These are phyloP conservation scores for Pseudozyma pruni DNA, from an alignment of 1,284 basidiomycete genomes.

Conservation along the genomic window DNA sequence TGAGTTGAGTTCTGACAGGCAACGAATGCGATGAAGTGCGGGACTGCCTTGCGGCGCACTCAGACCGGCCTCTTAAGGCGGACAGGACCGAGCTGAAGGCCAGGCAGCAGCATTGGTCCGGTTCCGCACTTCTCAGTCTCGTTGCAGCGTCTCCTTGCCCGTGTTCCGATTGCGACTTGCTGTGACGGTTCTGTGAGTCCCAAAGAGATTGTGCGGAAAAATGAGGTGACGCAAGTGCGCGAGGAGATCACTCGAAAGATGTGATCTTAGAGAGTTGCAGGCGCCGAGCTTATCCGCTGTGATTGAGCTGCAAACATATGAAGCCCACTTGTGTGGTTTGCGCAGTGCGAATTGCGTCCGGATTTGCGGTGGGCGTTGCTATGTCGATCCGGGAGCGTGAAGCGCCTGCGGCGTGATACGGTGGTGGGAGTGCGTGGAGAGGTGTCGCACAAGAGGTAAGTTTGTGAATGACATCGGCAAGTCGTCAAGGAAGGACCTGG, in stretches of 20 bases:
- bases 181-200: not conserved
- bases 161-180: constrained; percentile 2
- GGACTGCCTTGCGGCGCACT: not conserved
- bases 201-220: constrained; percentile 34
- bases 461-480: too few species aligned
- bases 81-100: not conserved
- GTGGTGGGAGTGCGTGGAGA: too few species aligned
- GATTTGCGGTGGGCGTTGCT: too few species aligned
- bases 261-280: constrained; percentile 10
- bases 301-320: constrained; percentile 25
- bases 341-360: too few species aligned
- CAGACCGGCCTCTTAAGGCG: constrained; percentile 1
- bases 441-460: too few species aligned
- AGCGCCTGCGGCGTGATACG: too few species aligned
- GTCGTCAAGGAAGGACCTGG: not conserved
- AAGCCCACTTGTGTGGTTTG: too few species aligned
- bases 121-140: too few species aligned
- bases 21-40: not conserved
- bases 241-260: constrained; percentile 1
- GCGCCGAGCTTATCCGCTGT: constrained; percentile 12
- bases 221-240: too few species aligned
- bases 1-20: not conserved
- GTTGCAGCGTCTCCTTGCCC: too few species aligned
- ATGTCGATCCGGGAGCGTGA: too few species aligned
- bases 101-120: not conserved